Evolutionary conservation across 2,329 filamentous ascomycete genomes (phyloP).

Genomic region (Berkeleyomyces rouxiae): DNA sequence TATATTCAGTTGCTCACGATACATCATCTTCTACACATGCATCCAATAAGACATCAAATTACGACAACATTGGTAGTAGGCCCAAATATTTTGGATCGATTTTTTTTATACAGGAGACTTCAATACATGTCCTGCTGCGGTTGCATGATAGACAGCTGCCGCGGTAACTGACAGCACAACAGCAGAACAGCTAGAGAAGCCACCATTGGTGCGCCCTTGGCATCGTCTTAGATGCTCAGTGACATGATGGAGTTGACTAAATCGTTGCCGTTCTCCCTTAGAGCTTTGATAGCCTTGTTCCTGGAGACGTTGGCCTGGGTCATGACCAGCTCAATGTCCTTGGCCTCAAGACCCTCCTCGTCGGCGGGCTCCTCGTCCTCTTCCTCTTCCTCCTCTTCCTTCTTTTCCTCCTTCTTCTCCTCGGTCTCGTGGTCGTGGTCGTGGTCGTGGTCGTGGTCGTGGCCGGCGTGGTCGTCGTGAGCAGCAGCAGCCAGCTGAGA

Average conservation of each 20-base stretch:
- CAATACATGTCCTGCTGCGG: not conserved
- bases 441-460: conserved; percentile 52
- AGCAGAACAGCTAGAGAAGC: not conserved
- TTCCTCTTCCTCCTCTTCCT: conserved; percentile 68
- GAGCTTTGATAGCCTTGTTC: conserved; percentile 96
- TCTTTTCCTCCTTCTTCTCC: conserved; percentile 78
- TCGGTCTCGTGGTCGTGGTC: conserved; percentile 51
- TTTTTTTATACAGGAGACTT: not conserved
- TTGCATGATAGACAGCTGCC: not conserved
- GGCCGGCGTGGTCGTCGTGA: conserved; percentile 38
- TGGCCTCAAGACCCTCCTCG: conserved; percentile 84
- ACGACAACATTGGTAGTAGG: not conserved
- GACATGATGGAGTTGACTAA: conserved; percentile 99
- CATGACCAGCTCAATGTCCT: conserved; percentile 99
- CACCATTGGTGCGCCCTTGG: not conserved
- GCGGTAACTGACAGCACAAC: not conserved
- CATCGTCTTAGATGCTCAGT: conserved; percentile 52
- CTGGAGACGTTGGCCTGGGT: conserved; percentile 89
- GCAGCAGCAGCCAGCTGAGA: conserved; percentile 77
- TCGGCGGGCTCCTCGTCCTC: conserved; percentile 95
- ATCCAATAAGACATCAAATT: not conserved
- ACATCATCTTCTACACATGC: no score
- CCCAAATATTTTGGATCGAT: not conserved
- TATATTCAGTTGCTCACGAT: no score
- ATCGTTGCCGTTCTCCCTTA: conserved; percentile 98